Percentiles rank a stretch among this genome's conserved stretches.
These are phyloP conservation scores for Solanum microdontum DNA, from an alignment of 257 asterid species.

Conservation along the genomic window DNA sequence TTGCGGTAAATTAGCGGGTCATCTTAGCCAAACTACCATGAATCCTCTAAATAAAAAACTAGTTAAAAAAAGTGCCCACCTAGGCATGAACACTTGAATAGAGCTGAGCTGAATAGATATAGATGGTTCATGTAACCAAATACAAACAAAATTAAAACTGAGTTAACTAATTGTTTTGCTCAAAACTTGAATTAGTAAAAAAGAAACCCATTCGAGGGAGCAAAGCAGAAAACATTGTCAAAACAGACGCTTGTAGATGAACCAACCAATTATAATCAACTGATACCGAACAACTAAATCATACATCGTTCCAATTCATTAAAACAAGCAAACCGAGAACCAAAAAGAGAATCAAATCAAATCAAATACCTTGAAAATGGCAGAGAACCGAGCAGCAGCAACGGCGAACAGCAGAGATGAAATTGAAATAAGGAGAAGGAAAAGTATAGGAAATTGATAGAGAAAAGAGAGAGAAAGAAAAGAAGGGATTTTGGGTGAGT, in stretches of 20 bases:
- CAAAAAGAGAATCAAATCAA: not conserved
- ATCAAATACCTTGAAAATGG: not conserved
- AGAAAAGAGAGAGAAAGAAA: slow-evolving; percentile 7
- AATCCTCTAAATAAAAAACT: not conserved
- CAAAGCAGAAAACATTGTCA: not conserved
- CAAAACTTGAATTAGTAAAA: not conserved
- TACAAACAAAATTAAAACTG: not conserved
- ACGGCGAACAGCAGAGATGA: not conserved
- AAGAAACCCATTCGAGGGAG: not conserved
- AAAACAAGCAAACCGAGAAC: not conserved
- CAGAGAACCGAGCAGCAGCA: not conserved
- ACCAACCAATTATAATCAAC: not conserved
- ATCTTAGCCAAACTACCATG: not conserved
- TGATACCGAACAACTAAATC: not conserved
- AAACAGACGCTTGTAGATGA: not conserved
- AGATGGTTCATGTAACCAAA: not conserved
- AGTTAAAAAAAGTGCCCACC: not conserved
- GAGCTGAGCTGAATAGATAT: not conserved
- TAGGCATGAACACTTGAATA: not conserved
- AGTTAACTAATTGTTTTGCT: not conserved
- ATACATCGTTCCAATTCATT: not conserved
- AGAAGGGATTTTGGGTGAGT: slow-evolving; percentile 15
- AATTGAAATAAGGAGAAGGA: not conserved
- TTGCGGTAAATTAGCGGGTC: not conserved
- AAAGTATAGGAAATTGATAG: slow-evolving; percentile 2